Percentiles rank a stretch among this genome's conserved stretches.
phyloP scores from a whole-genome alignment of 2,329 filamentous ascomycete species.

The Zymoseptoria brevis region DNA sequence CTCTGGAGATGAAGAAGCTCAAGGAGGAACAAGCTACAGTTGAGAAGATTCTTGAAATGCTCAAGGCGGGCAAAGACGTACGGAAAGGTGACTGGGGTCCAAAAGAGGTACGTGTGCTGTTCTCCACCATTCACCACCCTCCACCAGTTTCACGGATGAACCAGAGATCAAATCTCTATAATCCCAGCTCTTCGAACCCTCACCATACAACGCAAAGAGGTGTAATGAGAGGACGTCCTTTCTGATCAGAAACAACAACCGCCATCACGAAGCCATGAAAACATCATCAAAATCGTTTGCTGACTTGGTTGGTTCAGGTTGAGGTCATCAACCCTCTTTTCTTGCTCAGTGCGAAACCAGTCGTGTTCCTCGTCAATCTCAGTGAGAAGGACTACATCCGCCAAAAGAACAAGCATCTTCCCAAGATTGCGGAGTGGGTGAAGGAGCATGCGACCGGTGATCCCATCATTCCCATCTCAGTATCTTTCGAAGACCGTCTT shows the following conservation, averaged over 20 bases:
- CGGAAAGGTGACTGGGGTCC: constrained; percentile 81
- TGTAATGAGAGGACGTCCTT: constrained; percentile 75
- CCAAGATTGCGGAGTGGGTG: constrained; percentile 90
- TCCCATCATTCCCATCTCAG: constrained; percentile 86
- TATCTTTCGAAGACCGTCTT: constrained; percentile 86
- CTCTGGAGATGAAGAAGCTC: constrained; percentile 94
- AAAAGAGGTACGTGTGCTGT: constrained; percentile 72
- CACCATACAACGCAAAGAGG: constrained; percentile 65
- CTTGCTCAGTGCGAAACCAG: constrained; percentile 90
- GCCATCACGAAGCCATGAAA: background rate
- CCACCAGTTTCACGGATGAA: constrained; percentile 71
- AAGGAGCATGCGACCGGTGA: constrained; percentile 83
- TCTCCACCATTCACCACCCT: constrained; percentile 20
- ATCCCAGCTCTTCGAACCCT: constrained; percentile 99
- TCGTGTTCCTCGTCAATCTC: constrained; percentile 93
- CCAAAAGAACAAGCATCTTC: constrained; percentile 99
- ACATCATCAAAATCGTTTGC: background rate
- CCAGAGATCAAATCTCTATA: constrained; percentile 94
- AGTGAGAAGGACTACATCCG: constrained; percentile 95
- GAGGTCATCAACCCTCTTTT: constrained; percentile 96
- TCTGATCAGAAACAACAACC: constrained; percentile 23
- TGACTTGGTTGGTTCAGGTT: constrained; percentile 52
- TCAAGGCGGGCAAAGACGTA: constrained; percentile 87
- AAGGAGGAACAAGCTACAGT: constrained; percentile 90
- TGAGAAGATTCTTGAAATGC: constrained; percentile 74